These are phyloP conservation scores for Aspergillus hortae DNA, from an alignment of 2,329 filamentous ascomycete genomes.

Conservation along the genomic window DNA sequence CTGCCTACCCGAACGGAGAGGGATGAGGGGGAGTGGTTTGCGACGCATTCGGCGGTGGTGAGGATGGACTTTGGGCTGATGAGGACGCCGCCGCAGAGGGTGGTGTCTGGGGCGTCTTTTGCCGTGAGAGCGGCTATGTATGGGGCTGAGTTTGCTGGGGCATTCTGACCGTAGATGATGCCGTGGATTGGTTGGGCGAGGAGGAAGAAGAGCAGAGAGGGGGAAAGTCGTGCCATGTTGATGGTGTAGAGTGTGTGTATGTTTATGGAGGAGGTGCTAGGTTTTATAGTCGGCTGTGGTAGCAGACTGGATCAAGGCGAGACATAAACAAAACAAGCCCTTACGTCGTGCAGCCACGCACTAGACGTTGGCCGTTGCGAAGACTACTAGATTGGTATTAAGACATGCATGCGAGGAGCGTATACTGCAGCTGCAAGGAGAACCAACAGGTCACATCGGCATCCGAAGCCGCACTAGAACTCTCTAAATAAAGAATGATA, in stretches of 20 bases:
- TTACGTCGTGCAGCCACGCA: neutral
- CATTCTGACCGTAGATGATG: neutral
- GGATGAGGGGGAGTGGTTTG: neutral
- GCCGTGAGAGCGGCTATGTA: neutral
- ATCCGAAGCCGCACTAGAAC: neutral
- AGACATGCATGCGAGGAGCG: neutral
- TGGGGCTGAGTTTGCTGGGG: neutral
- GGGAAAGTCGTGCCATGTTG: neutral
- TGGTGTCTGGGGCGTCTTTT: neutral
- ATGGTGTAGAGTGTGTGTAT: neutral
- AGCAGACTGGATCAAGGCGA: neutral
- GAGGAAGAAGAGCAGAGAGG: neutral
- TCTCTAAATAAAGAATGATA: neutral
- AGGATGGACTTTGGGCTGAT: neutral
- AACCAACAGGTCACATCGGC: neutral
- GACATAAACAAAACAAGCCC: neutral
- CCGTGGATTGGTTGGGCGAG: neutral
- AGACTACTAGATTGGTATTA: neutral
- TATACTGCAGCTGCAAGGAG: neutral
- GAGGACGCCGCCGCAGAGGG: neutral
- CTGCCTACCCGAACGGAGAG: neutral
- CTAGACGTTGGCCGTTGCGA: neutral
- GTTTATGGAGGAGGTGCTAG: neutral
- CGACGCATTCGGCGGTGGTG: neutral
- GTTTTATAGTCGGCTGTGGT: neutral